Percentiles rank a stretch among this genome's conserved stretches.
Conservation (phyloP, 352 stramenopile genomes). For the Phytophthora ramorum region DNA sequence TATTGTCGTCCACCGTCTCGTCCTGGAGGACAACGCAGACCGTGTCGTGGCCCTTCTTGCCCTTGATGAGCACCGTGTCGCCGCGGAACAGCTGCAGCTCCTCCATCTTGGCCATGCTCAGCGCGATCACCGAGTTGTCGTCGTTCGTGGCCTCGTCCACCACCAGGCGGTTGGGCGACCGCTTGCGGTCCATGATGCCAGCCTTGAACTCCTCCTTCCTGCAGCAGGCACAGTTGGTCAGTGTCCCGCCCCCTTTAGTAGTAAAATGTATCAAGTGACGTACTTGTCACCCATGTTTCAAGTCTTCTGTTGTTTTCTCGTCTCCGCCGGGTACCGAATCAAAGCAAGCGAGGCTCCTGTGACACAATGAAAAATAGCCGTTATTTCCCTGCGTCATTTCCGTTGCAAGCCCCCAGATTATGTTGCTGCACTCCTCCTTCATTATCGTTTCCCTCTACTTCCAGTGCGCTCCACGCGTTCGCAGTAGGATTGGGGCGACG, state of each 20-base stretch:
- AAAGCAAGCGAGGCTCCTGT: constrained; percentile 21
- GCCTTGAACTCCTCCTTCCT: constrained; percentile 88
- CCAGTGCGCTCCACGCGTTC: neutral
- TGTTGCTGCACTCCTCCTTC: neutral
- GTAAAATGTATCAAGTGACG: neutral
- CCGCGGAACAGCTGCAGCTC: constrained; percentile 99
- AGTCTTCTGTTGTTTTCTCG: constrained; percentile 10
- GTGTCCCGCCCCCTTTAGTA: too few relatives aligned
- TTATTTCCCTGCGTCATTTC: neutral
- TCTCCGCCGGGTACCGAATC: constrained; percentile 23
- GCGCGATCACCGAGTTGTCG: constrained; percentile 97
- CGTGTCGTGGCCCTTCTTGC: constrained; percentile 98
- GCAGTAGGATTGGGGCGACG: neutral
- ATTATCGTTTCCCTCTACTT: neutral
- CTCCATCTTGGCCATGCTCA: constrained; percentile 97
- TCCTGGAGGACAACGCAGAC: constrained; percentile 98
- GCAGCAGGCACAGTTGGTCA: neutral
- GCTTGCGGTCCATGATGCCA: constrained; percentile 93
- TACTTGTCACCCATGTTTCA: constrained; percentile 43
- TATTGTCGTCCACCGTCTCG: constrained; percentile 97
- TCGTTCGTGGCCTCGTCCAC: constrained; percentile 98
- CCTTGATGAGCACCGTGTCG: constrained; percentile 99
- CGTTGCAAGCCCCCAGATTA: neutral
- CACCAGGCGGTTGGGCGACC: constrained; percentile 98
- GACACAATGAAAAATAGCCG: neutral